Evolutionary conservation across 345 rosid species (phyloP).

Genomic region (Abelmoschus esculentus): DNA sequence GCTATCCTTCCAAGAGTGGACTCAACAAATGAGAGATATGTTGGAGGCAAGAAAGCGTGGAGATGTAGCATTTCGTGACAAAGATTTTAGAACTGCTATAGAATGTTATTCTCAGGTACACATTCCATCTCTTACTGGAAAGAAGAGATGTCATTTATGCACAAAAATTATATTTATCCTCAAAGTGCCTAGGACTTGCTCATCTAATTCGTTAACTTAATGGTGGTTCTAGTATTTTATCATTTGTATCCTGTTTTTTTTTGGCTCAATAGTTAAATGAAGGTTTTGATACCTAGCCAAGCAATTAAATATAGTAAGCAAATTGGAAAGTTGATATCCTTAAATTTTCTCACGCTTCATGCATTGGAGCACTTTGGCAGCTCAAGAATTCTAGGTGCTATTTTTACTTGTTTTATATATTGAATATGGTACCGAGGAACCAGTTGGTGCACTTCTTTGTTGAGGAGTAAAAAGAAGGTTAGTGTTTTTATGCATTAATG

Average conservation of each 20-base stretch:
- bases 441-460: background rate
- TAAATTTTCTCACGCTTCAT: background rate
- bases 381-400: background rate
- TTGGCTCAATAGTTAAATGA: background rate
- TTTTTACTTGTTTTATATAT: no score
- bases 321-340: background rate
- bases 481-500: background rate
- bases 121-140: background rate
- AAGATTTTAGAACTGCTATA: slow-evolving; percentile 57
- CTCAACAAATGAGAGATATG: slow-evolving; percentile 82
- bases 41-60: slow-evolving; percentile 85
- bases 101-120: slow-evolving; percentile 80
- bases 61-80: slow-evolving; percentile 68
- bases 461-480: background rate
- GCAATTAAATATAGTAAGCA: background rate
- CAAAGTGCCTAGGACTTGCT: background rate
- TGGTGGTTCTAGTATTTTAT: background rate
- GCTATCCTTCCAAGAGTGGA: slow-evolving; percentile 96
- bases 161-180: background rate
- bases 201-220: background rate
- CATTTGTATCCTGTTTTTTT: background rate
- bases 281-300: background rate
- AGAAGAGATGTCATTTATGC: background rate
- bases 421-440: background rate
- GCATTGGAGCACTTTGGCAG: background rate